Conservation (phyloP, 176 grass and related monocot species). For the Zizania latifolia region DNA sequence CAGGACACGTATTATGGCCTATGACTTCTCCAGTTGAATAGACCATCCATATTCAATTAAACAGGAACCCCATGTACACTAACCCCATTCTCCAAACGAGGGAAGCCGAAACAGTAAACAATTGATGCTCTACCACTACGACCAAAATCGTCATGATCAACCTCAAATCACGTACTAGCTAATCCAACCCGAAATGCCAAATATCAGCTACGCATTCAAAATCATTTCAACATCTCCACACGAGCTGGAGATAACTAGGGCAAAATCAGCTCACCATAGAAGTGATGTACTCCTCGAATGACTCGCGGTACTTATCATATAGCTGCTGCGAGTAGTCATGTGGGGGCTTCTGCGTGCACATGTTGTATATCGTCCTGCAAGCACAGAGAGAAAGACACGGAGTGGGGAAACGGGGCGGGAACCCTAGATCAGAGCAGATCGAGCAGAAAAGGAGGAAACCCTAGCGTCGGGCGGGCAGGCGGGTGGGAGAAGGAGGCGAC, state of each 20-base stretch:
- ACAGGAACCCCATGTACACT: too few relatives aligned
- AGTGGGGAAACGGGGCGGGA: too few relatives aligned
- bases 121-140: not conserved
- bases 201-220: too few relatives aligned
- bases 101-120: not conserved
- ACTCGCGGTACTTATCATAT: slow-evolving; percentile 81
- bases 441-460: slow-evolving; percentile 5
- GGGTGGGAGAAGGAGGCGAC: not conserved
- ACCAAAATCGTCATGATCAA: too few relatives aligned
- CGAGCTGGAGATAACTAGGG: not conserved
- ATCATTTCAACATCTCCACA: not conserved
- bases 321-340: slow-evolving; percentile 86
- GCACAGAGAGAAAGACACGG: not conserved
- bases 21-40: too few relatives aligned
- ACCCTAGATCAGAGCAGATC: slow-evolving; percentile 50
- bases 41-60: too few relatives aligned
- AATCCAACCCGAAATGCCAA: not conserved
- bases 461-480: too few relatives aligned
- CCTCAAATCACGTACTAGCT: too few relatives aligned
- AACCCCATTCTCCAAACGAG: not conserved
- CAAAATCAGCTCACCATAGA: slow-evolving; percentile 42
- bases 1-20: not conserved
- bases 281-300: slow-evolving; percentile 75
- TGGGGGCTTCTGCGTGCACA: slow-evolving; percentile 92
- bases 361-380: slow-evolving; percentile 92